Base-by-base conservation (phyloP, 352 stramenopile species). In the Elongisporangium senticosum region DNA sequence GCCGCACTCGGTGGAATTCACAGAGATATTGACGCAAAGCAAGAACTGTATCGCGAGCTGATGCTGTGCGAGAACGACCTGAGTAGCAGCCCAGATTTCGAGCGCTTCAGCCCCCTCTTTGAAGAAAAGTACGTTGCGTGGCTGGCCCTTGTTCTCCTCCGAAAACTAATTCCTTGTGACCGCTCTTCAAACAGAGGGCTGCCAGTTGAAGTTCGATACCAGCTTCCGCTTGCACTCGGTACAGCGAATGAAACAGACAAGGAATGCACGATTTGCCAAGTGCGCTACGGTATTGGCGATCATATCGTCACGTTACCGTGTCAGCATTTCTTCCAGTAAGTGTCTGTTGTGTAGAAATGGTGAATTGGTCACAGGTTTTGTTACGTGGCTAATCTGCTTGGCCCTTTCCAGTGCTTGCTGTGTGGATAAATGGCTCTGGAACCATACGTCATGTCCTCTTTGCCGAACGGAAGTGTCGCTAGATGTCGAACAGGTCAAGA, bases 271-370 rank as follows among this genome's bases (percentile, higher is more conserved):
- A 95, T 95, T 68, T 95, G 85, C 54, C 84, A 95, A 63, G 69
- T 89, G 58, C 66, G 70, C 20, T 95, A 95, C 64, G 83, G 79
- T 20, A 93, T 95, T 53, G 83, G 85, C 3, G 84, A 92, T 59
- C 81, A 93, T 53, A 92, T 95, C 49, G 79, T 89, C 24, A 92
- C 83, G 40, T 63, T 95, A 20, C 81, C 83, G 3, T 95, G 85
- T 28, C 76, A 95, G 51, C 85, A 95, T 51, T 95, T 92, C 55
- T 95, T 95, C 71, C 85, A 95, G 83, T 94, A 77, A 56, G 80
- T 81, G n/a, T n/a, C n/a, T n/a, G n/a, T n/a, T n/a, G n/a, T 6
- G 13, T 15, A 53, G 24, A 28, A 33, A 17, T 0, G 28, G 48
- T 19, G 20, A 6, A 13, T 55, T 37, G 6, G 13, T 22, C 11